phyloP scores from a whole-genome alignment of 2,329 filamentous ascomycete species.

The Nemania abortiva region DNA sequence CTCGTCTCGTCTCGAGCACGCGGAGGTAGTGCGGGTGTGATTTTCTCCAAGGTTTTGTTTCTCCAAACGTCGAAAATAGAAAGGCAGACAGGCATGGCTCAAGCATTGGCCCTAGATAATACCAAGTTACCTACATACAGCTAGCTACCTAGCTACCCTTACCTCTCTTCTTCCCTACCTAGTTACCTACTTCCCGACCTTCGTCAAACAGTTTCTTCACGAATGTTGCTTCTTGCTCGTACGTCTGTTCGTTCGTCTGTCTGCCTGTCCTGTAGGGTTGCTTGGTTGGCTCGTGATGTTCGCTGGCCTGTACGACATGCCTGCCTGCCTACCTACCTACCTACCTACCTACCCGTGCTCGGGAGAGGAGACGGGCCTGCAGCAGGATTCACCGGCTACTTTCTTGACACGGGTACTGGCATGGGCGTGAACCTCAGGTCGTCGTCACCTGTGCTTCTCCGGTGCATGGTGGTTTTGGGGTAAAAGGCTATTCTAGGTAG shows the following conservation, averaged over 20 bases:
- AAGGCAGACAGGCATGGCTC: background rate
- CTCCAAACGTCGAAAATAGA: constrained; percentile 16
- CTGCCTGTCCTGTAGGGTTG: constrained; percentile 26
- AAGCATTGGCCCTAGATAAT: too few species aligned
- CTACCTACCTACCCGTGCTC: background rate
- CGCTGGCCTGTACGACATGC: constrained; percentile 3
- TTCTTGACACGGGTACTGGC: constrained; percentile 7
- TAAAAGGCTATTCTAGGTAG: constrained; percentile 26
- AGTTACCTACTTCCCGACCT: background rate
- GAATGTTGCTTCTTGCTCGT: constrained; percentile 30
- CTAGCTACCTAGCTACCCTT: background rate
- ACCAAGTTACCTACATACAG: too few species aligned
- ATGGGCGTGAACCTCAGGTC: constrained; percentile 22
- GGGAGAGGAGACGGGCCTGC: background rate
- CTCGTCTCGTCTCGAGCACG: constrained; percentile 7
- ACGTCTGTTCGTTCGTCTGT: constrained; percentile 8
- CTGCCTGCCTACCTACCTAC: background rate
- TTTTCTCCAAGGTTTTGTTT: constrained; percentile 5
- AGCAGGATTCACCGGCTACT: background rate
- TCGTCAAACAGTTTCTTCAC: constrained; percentile 22
- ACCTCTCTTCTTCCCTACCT: background rate
- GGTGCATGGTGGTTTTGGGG: constrained; percentile 25
- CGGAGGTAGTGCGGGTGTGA: constrained; percentile 26
- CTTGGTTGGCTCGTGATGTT: constrained; percentile 25
- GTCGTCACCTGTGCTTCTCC: constrained; percentile 17